Evolutionary conservation across 805 yeast species (phyloP).

Genomic region (Nakazawaea pomicola): DNA sequence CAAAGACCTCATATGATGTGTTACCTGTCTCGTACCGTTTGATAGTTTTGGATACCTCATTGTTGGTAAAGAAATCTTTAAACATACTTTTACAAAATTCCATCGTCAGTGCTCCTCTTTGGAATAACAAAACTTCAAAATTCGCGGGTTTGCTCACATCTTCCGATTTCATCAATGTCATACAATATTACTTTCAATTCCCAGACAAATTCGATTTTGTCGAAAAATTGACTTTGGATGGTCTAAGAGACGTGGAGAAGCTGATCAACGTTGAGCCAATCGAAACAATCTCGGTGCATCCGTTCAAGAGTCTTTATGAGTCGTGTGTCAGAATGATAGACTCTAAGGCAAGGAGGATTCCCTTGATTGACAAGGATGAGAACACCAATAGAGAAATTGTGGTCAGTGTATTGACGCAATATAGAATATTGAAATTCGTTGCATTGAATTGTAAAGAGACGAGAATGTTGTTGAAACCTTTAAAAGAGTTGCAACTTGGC

Average conservation of each 20-base stretch:
- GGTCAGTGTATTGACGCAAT: slow-evolving; percentile 92
- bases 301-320: slow-evolving; percentile 82
- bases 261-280: slow-evolving; percentile 83
- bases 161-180: slow-evolving; percentile 89
- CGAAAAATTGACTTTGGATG: slow-evolving; percentile 79
- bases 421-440: slow-evolving; percentile 91
- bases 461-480: slow-evolving; percentile 70
- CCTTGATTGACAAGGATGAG: slow-evolving; percentile 90
- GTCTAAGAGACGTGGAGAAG: slow-evolving; percentile 79
- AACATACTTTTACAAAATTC: slow-evolving; percentile 88
- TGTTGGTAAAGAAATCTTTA: slow-evolving; percentile 84
- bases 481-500: slow-evolving; percentile 65
- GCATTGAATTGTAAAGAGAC: slow-evolving; percentile 96
- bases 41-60: slow-evolving; percentile 88
- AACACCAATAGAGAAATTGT: slow-evolving; percentile 91
- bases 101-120: slow-evolving; percentile 93
- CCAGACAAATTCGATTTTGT: slow-evolving; percentile 87
- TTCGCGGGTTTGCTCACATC: slow-evolving; percentile 94
- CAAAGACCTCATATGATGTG: slow-evolving; percentile 94
- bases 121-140: slow-evolving; percentile 85
- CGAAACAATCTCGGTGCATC: slow-evolving; percentile 85
- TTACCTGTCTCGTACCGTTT: slow-evolving; percentile 91
- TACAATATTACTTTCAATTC: slow-evolving; percentile 85
- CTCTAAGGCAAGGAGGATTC: slow-evolving; percentile 87
- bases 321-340: slow-evolving; percentile 91